These are phyloP conservation scores for Neurospora terricola DNA, from an alignment of 495 filamentous ascomycete genomes.

Conservation along the genomic window DNA sequence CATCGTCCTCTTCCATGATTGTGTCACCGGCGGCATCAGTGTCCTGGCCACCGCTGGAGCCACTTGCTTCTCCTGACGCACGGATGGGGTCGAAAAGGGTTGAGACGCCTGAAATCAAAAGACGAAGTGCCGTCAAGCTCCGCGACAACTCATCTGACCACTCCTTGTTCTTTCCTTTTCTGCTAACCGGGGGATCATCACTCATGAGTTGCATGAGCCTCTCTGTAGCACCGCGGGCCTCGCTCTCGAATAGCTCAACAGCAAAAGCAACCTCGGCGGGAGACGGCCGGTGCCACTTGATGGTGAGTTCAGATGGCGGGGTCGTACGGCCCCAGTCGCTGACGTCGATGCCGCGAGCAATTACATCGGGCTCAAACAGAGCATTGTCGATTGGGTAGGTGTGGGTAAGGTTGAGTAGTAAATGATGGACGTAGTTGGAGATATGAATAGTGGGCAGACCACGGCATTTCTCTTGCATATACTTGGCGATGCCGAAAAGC, in stretches of 20 bases:
- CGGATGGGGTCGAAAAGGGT: slow-evolving; percentile 75
- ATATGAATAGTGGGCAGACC: slow-evolving; percentile 92
- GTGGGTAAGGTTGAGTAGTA: slow-evolving; percentile 92
- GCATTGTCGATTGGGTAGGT: slow-evolving; percentile 86
- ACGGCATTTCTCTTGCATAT: slow-evolving; percentile 91
- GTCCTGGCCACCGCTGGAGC: slow-evolving; percentile 28
- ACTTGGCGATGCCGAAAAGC: slow-evolving; percentile 81
- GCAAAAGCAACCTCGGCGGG: slow-evolving; percentile 78
- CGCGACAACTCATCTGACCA: slow-evolving; percentile 96
- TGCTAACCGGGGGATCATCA: slow-evolving; percentile 73
- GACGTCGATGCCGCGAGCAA: slow-evolving; percentile 43
- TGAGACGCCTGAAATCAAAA: slow-evolving; percentile 80
- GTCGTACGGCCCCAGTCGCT: slow-evolving; percentile 70
- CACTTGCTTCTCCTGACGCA: slow-evolving; percentile 41
- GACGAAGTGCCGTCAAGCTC: slow-evolving; percentile 73
- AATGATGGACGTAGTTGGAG: slow-evolving; percentile 94
- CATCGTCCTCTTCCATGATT: slow-evolving; percentile 49
- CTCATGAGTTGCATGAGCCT: slow-evolving; percentile 66
- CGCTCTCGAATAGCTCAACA: slow-evolving; percentile 73
- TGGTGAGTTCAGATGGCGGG: slow-evolving; percentile 61
- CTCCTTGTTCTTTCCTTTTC: slow-evolving; percentile 91
- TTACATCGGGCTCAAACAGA: slow-evolving; percentile 62
- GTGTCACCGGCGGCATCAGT: slow-evolving; percentile 33
- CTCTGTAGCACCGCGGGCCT: slow-evolving; percentile 46
- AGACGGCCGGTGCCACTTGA: slow-evolving; percentile 84